Evolutionary conservation across 768 basidiomycete genomes (phyloP).

Genomic region (Hygrophoropsis aurantiaca): DNA sequence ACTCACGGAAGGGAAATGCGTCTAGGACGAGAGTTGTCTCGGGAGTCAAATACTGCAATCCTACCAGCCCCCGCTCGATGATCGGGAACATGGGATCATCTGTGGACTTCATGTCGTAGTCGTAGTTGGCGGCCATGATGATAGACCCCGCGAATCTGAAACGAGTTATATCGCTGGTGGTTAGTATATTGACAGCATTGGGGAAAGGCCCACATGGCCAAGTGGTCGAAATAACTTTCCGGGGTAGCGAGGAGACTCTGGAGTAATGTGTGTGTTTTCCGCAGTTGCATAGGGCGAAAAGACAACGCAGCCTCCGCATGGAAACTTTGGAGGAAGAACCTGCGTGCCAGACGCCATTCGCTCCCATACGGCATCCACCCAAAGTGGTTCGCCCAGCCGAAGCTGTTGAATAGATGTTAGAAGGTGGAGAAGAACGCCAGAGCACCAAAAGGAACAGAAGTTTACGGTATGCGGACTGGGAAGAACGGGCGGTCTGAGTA

Average conservation of each 20-base stretch:
- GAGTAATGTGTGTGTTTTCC: background rate
- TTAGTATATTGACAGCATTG: background rate
- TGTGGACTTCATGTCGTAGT: background rate
- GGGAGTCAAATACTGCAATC: background rate
- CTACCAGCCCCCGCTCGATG: background rate
- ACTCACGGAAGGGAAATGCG: slow-evolving; percentile 6
- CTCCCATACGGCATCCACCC: background rate
- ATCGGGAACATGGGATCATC: slow-evolving; percentile 1
- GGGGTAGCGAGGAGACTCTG: slow-evolving; percentile 19
- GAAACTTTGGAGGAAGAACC: slow-evolving; percentile 2
- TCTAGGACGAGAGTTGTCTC: slow-evolving; percentile 3
- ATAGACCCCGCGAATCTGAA: slow-evolving; percentile 20
- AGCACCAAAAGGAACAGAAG: background rate
- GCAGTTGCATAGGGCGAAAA: slow-evolving; percentile 6
- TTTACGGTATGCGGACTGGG: background rate
- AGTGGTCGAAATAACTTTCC: slow-evolving; percentile 26
- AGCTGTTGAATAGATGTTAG: background rate
- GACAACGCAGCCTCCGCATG: slow-evolving; percentile 1
- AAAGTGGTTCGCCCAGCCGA: background rate
- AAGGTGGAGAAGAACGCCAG: too few species aligned
- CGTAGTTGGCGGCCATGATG: slow-evolving; percentile 7
- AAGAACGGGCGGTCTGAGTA: slow-evolving; percentile 36
- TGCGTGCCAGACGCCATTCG: background rate
- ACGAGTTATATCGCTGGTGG: background rate
- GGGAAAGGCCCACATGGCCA: slow-evolving; percentile 15